phyloP scores from a whole-genome alignment of 495 filamentous ascomycete genomes.

The Penicillium pancosmium region DNA sequence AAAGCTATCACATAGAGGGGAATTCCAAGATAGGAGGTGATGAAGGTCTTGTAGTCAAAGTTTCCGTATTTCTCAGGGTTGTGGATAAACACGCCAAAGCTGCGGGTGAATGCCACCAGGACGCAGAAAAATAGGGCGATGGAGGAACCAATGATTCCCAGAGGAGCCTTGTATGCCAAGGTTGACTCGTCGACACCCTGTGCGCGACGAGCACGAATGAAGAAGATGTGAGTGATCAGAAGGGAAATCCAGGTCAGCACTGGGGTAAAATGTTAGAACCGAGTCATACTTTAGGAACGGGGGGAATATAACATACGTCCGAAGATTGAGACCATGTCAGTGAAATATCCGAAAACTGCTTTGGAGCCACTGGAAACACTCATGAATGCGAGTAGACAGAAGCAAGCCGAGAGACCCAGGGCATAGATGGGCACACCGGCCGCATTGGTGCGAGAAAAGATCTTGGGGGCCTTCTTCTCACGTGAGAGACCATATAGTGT shows the following conservation, averaged over 20 bases:
- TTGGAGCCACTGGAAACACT: constrained; percentile 70
- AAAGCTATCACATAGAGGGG: constrained; percentile 74
- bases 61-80: constrained; percentile 48
- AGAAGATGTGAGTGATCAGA: constrained; percentile 79
- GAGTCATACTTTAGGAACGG: neutral
- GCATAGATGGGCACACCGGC: constrained; percentile 77
- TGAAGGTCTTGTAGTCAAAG: constrained; percentile 73
- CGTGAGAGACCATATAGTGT: constrained; percentile 78
- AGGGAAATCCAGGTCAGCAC: constrained; percentile 84
- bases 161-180: constrained; percentile 73
- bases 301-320: constrained; percentile 37
- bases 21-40: constrained; percentile 83
- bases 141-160: constrained; percentile 70
- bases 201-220: constrained; percentile 71
- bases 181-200: constrained; percentile 65
- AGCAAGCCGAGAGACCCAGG: constrained; percentile 59
- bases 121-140: constrained; percentile 67
- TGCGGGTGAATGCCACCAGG: constrained; percentile 75
- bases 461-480: constrained; percentile 71
- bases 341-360: constrained; percentile 80
- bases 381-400: constrained; percentile 76
- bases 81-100: constrained; percentile 71
- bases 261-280: neutral
- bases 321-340: constrained; percentile 81
- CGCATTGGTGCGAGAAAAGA: constrained; percentile 70